Base-by-base conservation (phyloP, 345 rosid species). In the Firmiana major region DNA sequence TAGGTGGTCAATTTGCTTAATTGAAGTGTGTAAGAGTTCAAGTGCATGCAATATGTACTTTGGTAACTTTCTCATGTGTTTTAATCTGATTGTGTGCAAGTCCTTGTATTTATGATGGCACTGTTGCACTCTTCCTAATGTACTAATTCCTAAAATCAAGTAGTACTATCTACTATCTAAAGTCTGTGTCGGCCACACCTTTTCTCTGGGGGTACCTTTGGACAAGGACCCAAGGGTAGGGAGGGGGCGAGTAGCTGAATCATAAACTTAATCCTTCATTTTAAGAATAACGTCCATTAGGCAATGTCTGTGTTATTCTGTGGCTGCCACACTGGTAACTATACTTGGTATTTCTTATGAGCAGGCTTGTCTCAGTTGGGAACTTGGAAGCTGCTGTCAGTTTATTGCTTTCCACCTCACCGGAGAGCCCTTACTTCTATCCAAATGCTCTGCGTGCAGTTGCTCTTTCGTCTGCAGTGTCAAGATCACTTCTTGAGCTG, bases 301-400 rank as follows among this genome's bases (percentile, higher is more conserved):
- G 48, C 16, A 15, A 19, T 38, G 24, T 46, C 17, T 57, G 74
- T 57, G 74, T 72, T 55, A 22, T 21, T 43, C 51, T 57, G 42
- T 58, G 24, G 55, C 68, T 74, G 55, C 49, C 46, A 17, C 17
- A 38, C 34, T 72, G 7, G 53, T 42, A 70, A 31, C 34, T 24
- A 42, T 60, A 26, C 73, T 48, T 48, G 17, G 15, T 59, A 70
- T 70, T 80, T 73, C 4, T 6, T 51, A 66, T 83, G 75, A 67
- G 43, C 93, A 95, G 99, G 88, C 97, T 95, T 74, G 89, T 95
- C 24, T 86, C 92, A 19, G 86, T 91, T 85, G 99, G 98, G 75
- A 95, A 93, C 88, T 88, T 93, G 79, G 99, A 95, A 88, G 93
- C 90, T 69, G 99, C 99, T 63, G 99, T 95, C 71, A 95, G 92